A percentile compares a stretch with the other conserved stretches of the same genome.
These are phyloP conservation scores for Gloeopeniophorella convolvens DNA, from an alignment of 768 basidiomycete species.

Conservation along the genomic window DNA sequence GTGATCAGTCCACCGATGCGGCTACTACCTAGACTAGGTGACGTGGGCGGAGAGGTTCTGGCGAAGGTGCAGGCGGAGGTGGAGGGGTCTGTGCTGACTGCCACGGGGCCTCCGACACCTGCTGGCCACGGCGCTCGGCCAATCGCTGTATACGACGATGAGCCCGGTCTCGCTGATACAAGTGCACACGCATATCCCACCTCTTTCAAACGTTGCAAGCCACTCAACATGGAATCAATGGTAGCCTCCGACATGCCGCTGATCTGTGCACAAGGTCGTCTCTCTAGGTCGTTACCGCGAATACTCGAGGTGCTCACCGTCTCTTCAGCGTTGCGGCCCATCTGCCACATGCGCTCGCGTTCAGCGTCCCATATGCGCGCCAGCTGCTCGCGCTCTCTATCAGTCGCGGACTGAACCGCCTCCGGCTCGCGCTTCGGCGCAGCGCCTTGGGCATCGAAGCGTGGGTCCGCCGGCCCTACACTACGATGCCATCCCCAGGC, in stretches of 20 bases:
- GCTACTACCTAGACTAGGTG: conserved; percentile 2
- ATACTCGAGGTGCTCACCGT: conserved; percentile 27
- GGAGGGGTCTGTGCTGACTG: conserved; percentile 21
- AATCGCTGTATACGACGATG: conserved; percentile 28
- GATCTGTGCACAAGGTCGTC: conserved; percentile 36
- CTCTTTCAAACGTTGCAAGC: conserved; percentile 52
- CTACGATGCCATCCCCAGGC: not conserved
- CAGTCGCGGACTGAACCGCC: not conserved
- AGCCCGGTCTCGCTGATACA: not conserved
- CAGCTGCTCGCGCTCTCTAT: conserved; percentile 27
- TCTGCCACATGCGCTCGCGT: conserved; percentile 20
- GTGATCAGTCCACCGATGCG: no score
- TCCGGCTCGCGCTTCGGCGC: not conserved
- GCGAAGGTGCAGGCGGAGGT: conserved; percentile 8
- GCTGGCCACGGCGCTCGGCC: conserved; percentile 25
- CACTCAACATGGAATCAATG: conserved; percentile 51
- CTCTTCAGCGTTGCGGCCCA: conserved; percentile 26
- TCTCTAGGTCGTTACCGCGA: not conserved
- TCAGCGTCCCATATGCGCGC: conserved; percentile 22
- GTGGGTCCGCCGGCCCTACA: not conserved
- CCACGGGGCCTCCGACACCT: conserved; percentile 34
- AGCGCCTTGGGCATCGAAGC: not conserved
- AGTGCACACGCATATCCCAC: conserved; percentile 27
- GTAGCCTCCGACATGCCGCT: conserved; percentile 61
- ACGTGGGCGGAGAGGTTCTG: conserved; percentile 21